Evolutionary conservation across 805 yeast species (phyloP), one percentile per base, ranked within the genome.

Genomic region (Schwanniomyces polymorphus): DNA sequence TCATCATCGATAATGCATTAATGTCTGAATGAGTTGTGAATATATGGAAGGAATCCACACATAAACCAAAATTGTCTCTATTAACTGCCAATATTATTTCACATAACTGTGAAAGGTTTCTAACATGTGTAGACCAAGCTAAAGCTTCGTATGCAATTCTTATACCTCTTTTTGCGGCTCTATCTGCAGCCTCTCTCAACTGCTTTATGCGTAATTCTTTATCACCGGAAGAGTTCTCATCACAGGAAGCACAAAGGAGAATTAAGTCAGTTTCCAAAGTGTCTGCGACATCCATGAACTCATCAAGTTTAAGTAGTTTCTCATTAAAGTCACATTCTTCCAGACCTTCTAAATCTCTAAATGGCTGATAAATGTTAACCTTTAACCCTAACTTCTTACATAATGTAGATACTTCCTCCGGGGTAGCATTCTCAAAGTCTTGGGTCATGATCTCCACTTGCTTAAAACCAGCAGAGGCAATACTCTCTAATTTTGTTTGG

Each of bases 1-100:
- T 49, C 18, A 50, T 37, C 27, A 38, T 41, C 12, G 43, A 42
- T 27, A 47, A 31, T 4, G 38, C 29, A 11, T 40, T 27, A 10
- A 18, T 37, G 18, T 26, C 31, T 3, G 46, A 42, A 6, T 45
- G 27, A 23, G 43, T 38, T 11, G 43, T 27, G 18, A 42, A 50
- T n/a, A 59, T 50, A 47, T 63, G 67, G 54, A 58, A 63, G 3
- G 64, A 55, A 43, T 63, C 68, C 33, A 63, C 38, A 40, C 66
- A 61, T 2, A 57, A 35, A 5, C 68, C 68, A 45, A 63, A 59
- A 47, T 63, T 63, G 2, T 45, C 43, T 16, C 46, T 45, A 46
- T 61, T 47, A 4, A 62, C 67, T 18, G 35, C 38, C 21, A 47
- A 39, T 8, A 61, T 57, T 4, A 59, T 40, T 2, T 48, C 46